phyloP scores from a whole-genome alignment of 176 grass and related monocot species.

The Chrysopogon serrulatus region DNA sequence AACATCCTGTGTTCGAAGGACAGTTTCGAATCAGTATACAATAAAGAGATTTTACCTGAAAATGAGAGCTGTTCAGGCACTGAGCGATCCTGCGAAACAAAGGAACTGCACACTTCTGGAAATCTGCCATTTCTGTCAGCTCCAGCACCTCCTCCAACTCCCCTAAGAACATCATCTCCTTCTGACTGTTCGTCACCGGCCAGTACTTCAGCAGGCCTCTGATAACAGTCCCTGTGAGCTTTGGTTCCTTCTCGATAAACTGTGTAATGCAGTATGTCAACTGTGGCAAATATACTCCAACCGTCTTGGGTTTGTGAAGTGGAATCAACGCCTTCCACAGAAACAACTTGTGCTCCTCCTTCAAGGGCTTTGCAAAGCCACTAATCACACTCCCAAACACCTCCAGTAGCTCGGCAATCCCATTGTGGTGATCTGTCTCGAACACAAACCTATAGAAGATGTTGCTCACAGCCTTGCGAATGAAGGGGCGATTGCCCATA shows the following conservation, averaged over 20 bases:
- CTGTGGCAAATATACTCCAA: slow-evolving; percentile 67
- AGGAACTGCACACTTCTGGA: slow-evolving; percentile 78
- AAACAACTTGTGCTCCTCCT: slow-evolving; percentile 92
- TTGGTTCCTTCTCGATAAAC: slow-evolving; percentile 86
- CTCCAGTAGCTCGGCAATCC: slow-evolving; percentile 75
- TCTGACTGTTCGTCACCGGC: slow-evolving; percentile 90
- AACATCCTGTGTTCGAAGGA: background rate
- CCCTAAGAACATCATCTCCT: slow-evolving; percentile 97
- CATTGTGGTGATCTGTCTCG: slow-evolving; percentile 69
- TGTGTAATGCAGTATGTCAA: slow-evolving; percentile 83
- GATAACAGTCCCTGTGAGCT: slow-evolving; percentile 73
- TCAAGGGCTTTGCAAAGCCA: slow-evolving; percentile 75
- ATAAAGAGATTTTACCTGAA: slow-evolving; percentile 58
- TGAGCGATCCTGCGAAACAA: slow-evolving; percentile 67
- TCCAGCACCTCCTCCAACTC: slow-evolving; percentile 92
- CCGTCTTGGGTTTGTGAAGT: slow-evolving; percentile 70
- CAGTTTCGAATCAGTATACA: background rate
- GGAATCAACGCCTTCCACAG: slow-evolving; percentile 75
- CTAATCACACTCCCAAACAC: slow-evolving; percentile 87
- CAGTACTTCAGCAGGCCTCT: slow-evolving; percentile 87
- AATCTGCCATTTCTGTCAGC: slow-evolving; percentile 67
- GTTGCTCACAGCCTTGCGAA: slow-evolving; percentile 84
- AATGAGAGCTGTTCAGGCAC: slow-evolving; percentile 90
- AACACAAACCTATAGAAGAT: slow-evolving; percentile 85
- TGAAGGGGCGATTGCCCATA: slow-evolving; percentile 74